phyloP scores from a whole-genome alignment of 495 filamentous ascomycete genomes.

The Aspergillus baeticus region DNA sequence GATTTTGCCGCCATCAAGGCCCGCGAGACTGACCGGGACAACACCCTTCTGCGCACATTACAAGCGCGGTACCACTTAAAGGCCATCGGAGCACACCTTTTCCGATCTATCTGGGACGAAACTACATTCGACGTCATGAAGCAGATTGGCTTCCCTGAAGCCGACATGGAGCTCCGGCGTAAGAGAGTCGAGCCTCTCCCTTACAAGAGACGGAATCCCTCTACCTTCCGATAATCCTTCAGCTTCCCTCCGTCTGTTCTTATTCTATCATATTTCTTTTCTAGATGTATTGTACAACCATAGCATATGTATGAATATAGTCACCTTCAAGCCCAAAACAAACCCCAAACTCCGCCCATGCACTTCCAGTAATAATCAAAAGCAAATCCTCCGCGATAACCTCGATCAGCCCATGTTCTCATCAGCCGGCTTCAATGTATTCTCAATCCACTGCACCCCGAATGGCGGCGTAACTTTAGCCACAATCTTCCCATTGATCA shows the following conservation, averaged over 20 bases:
- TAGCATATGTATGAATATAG: slow-evolving; percentile 49
- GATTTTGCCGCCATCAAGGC: slow-evolving; percentile 60
- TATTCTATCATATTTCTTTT: slow-evolving; percentile 23
- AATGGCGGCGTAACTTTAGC: slow-evolving; percentile 56
- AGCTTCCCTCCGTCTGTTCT: slow-evolving; percentile 6
- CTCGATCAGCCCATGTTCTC: slow-evolving; percentile 18
- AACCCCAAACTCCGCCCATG: slow-evolving; percentile 23
- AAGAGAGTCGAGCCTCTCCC: slow-evolving; percentile 61
- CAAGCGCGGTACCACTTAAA: slow-evolving; percentile 63
- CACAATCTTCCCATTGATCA: slow-evolving; percentile 86
- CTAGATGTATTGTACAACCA: slow-evolving; percentile 46
- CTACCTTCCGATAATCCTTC: slow-evolving; percentile 38
- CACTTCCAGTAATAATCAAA: slow-evolving; percentile 1
- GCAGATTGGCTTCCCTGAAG: slow-evolving; percentile 67
- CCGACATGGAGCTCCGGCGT: slow-evolving; percentile 80
- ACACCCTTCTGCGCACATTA: slow-evolving; percentile 70
- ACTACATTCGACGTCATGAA: slow-evolving; percentile 82
- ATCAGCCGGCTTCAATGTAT: slow-evolving; percentile 44
- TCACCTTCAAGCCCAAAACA: slow-evolving; percentile 25
- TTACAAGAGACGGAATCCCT: slow-evolving; percentile 54
- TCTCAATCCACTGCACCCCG: slow-evolving; percentile 51
- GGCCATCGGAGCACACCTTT: slow-evolving; percentile 80
- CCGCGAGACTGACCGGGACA: slow-evolving; percentile 53
- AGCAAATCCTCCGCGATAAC: neutral
- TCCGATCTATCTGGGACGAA: slow-evolving; percentile 88